A percentile compares a stretch with the other conserved stretches of the same genome.
Conservation (phyloP, 2,329 filamentous ascomycete genomes). For the Arthrocladium fulminans region DNA sequence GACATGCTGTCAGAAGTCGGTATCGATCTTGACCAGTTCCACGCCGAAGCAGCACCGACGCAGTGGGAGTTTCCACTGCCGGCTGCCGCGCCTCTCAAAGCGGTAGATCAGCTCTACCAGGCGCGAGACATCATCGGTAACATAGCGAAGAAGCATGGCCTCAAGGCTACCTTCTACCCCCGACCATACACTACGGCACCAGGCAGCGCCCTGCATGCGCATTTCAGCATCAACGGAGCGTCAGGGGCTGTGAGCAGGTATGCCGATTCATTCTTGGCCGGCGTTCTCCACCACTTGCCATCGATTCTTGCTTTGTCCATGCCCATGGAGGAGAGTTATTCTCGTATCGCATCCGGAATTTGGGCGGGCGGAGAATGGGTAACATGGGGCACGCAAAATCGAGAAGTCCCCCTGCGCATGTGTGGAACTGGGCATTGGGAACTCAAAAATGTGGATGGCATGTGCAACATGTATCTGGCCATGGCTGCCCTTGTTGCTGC, state of each 20-base stretch:
- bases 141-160: conserved; percentile 52
- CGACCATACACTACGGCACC: conserved; percentile 52
- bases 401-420: conserved; percentile 64
- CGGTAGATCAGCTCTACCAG: conserved; percentile 63
- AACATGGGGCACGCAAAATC: conserved; percentile 73
- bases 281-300: conserved; percentile 57
- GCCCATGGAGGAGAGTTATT: conserved; percentile 58
- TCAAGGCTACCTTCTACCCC: conserved; percentile 64
- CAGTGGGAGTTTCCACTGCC: conserved; percentile 72
- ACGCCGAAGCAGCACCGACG: conserved; percentile 62
- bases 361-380: conserved; percentile 76
- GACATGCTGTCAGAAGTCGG: conserved; percentile 50
- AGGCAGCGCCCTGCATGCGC: conserved; percentile 60
- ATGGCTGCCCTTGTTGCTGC: conserved; percentile 53
- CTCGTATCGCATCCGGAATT: conserved; percentile 55
- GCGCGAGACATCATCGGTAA: conserved; percentile 60
- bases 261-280: conserved; percentile 58
- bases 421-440: conserved; percentile 64
- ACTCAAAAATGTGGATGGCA: conserved; percentile 65
- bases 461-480: conserved; percentile 69
- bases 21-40: conserved; percentile 62
- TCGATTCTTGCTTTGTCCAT: conserved; percentile 62
- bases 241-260: conserved; percentile 29
- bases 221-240: conserved; percentile 55
- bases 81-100: conserved; percentile 52